A percentile compares a stretch with the other conserved stretches of the same genome.
These are phyloP conservation scores for Pestalotiopsis sp. DNA, from an alignment of 2,329 filamentous ascomycete genomes.

Conservation along the genomic window DNA sequence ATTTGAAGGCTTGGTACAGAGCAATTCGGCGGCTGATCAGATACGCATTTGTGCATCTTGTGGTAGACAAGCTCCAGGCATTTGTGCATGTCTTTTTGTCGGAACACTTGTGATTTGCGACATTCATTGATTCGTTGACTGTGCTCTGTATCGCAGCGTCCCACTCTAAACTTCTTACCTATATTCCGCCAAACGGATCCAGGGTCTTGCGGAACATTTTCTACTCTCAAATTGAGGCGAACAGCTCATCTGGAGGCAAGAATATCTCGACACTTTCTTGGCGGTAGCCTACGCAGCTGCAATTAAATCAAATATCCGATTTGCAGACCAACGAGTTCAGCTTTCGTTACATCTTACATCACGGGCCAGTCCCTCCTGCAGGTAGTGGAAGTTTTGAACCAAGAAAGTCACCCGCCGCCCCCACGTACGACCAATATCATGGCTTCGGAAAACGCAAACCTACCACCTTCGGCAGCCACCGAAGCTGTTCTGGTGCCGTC, in stretches of 20 bases:
- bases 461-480: slow-evolving; percentile 48
- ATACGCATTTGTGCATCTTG: not conserved
- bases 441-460: slow-evolving; percentile 3
- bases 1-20: too few relatives aligned
- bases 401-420: too few relatives aligned
- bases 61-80: not conserved
- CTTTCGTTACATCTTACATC: too few relatives aligned
- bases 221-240: not conserved
- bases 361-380: not conserved
- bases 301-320: not conserved
- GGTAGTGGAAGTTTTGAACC: not conserved
- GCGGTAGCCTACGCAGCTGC: not conserved
- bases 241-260: not conserved
- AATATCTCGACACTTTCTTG: not conserved
- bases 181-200: not conserved
- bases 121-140: not conserved
- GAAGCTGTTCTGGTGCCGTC: slow-evolving; percentile 86
- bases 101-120: not conserved
- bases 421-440: slow-evolving; percentile 1
- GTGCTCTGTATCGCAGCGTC: not conserved
- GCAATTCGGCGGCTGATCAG: not conserved
- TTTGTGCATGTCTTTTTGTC: not conserved
- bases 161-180: not conserved
- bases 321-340: not conserved
- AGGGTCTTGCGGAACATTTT: not conserved